Evolutionary conservation across 345 rosid genomes (phyloP).

Genomic region (Brassica incana): DNA sequence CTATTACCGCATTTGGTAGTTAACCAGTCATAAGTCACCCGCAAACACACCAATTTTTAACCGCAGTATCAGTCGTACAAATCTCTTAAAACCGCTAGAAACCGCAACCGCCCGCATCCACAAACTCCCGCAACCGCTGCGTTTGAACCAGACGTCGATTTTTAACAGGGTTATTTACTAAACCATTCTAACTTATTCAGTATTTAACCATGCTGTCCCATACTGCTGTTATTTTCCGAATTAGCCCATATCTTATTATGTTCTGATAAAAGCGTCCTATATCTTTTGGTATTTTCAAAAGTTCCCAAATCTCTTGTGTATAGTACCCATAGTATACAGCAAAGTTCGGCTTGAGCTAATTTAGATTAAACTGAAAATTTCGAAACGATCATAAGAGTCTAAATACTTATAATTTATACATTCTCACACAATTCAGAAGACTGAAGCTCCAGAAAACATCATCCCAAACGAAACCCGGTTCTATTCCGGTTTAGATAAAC

Average conservation of each 20-base stretch:
- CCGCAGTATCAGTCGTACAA: too few species aligned
- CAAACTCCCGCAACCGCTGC: too few species aligned
- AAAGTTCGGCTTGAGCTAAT: background rate
- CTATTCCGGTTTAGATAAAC: background rate
- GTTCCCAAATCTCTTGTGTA: background rate
- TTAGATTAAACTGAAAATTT: slow-evolving; percentile 15
- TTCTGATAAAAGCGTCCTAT: background rate
- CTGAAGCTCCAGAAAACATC: slow-evolving; percentile 12
- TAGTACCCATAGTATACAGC: background rate
- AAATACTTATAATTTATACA: slow-evolving; percentile 9
- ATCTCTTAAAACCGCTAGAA: too few species aligned
- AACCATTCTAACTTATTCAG: background rate
- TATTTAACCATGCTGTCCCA: background rate
- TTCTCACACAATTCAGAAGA: background rate
- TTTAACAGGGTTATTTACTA: background rate
- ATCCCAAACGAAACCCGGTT: slow-evolving; percentile 19
- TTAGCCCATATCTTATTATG: background rate
- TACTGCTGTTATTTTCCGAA: background rate
- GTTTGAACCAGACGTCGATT: too few species aligned
- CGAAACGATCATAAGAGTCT: slow-evolving; percentile 3
- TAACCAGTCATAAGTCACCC: too few species aligned
- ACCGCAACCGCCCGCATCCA: too few species aligned
- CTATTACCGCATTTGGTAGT: too few species aligned
- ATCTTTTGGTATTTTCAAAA: background rate
- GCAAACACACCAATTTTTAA: too few species aligned